Evolutionary conservation across 495 filamentous ascomycete genomes (phyloP).

Genomic region (Penicillium waksmanii): DNA sequence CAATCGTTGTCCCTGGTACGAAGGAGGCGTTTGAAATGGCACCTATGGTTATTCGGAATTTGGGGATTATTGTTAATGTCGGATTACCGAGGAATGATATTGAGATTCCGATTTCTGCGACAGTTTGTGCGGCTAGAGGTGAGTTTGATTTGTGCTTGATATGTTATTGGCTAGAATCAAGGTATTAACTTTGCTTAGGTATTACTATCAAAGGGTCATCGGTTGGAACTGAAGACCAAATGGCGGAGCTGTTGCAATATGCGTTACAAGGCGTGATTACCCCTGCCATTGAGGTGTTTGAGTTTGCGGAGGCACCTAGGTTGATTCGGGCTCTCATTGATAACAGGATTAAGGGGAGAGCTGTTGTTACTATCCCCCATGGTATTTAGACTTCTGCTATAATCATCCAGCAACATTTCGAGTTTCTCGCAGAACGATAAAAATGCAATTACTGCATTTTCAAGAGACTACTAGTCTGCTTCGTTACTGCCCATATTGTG

Average conservation of each 20-base stretch:
- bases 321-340: conserved; percentile 23
- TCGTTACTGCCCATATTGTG: too few relatives aligned
- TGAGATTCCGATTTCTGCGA: conserved; percentile 32
- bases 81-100: conserved; percentile 35
- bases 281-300: conserved; percentile 29
- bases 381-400: not conserved
- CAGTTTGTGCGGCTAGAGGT: conserved; percentile 35
- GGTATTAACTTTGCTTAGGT: conserved; percentile 14
- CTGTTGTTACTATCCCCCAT: conserved; percentile 29
- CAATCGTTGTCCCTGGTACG: conserved; percentile 33
- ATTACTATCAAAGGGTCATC: conserved; percentile 34
- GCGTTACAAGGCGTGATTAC: conserved; percentile 26
- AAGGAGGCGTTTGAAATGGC: conserved; percentile 32
- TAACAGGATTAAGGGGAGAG: conserved; percentile 29
- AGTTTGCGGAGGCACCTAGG: conserved; percentile 24
- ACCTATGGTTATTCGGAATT: conserved; percentile 32
- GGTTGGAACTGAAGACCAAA: conserved; percentile 34
- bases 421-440: too few relatives aligned
- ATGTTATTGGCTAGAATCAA: not conserved
- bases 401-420: too few relatives aligned
- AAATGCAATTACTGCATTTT: not conserved
- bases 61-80: conserved; percentile 34
- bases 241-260: conserved; percentile 27
- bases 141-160: conserved; percentile 1
- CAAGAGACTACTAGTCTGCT: not conserved